Conservation (phyloP, 208 protist genomes). For the Trypanosoma scelopori region DNA sequence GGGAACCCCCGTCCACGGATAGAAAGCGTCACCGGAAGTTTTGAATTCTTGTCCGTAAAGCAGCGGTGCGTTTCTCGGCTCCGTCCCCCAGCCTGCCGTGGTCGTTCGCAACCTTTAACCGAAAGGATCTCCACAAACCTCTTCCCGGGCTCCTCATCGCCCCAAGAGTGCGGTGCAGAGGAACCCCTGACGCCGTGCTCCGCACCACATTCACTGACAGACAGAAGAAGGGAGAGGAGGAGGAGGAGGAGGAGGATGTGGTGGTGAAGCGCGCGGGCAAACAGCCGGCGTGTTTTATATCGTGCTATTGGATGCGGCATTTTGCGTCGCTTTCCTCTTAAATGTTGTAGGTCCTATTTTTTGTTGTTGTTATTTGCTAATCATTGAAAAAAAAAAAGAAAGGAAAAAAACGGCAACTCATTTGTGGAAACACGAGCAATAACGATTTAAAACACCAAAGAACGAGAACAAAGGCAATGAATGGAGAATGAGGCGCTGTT, state of each 20-base stretch:
- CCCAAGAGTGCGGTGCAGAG: not conserved
- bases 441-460: too few relatives aligned
- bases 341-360: too few relatives aligned
- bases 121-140: constrained; percentile 42
- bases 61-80: constrained; percentile 44
- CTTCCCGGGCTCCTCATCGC: not conserved
- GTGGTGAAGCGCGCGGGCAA: too few relatives aligned
- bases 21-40: constrained; percentile 29
- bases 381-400: too few relatives aligned
- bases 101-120: constrained; percentile 52
- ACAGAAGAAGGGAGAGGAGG: not conserved
- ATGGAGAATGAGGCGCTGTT: too few relatives aligned
- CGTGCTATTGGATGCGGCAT: too few relatives aligned
- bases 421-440: too few relatives aligned
- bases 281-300: not conserved
- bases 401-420: too few relatives aligned
- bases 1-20: constrained; percentile 63
- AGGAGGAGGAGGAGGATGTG: not conserved
- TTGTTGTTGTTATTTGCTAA: too few relatives aligned
- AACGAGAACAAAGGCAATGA: too few relatives aligned
- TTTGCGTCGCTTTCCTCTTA: too few relatives aligned
- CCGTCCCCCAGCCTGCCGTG: not conserved
- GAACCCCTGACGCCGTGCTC: not conserved
- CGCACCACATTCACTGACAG: not conserved
- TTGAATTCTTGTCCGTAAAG: constrained; percentile 33